Evolutionary conservation across 192 early-diverging fungal genomes (phyloP).

Genomic region (Coemansia reversa): DNA sequence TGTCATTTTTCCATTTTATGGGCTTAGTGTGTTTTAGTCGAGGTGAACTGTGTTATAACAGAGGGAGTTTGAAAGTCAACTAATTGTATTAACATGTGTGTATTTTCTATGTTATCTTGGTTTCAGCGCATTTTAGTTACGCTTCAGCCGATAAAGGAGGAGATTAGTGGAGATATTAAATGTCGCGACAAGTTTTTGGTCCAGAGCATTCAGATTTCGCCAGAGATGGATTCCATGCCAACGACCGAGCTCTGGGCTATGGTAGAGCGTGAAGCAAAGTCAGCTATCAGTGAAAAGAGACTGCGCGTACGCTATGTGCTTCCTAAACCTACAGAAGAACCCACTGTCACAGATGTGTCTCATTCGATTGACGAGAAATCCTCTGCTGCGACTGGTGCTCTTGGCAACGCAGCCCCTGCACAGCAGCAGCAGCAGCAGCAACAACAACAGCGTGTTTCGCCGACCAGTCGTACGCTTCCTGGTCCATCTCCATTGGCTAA

Average conservation of each 20-base stretch:
- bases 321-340: conserved; percentile 20
- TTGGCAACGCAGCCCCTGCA: conserved; percentile 24
- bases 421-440: too few relatives aligned
- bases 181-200: conserved; percentile 98
- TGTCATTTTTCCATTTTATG: too few relatives aligned
- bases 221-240: conserved; percentile 63
- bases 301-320: conserved; percentile 62
- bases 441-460: conserved; percentile 17
- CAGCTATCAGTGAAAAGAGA: conserved; percentile 67
- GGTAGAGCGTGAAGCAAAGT: conserved; percentile 62
- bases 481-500: conserved; percentile 37
- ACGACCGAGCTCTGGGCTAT: conserved; percentile 70
- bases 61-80: not conserved
- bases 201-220: conserved; percentile 77
- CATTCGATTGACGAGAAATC: conserved; percentile 1
- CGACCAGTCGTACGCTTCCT: conserved; percentile 16
- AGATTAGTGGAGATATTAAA: conserved; percentile 72
- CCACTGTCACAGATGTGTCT: conserved; percentile 1
- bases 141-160: conserved; percentile 85
- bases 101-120: not conserved
- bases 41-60: too few relatives aligned
- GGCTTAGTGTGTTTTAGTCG: too few relatives aligned
- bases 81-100: not conserved
- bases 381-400: conserved; percentile 1
- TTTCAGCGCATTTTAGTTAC: conserved; percentile 57